phyloP scores from a whole-genome alignment of 768 basidiomycete species.

The Amylocystis lapponica region DNA sequence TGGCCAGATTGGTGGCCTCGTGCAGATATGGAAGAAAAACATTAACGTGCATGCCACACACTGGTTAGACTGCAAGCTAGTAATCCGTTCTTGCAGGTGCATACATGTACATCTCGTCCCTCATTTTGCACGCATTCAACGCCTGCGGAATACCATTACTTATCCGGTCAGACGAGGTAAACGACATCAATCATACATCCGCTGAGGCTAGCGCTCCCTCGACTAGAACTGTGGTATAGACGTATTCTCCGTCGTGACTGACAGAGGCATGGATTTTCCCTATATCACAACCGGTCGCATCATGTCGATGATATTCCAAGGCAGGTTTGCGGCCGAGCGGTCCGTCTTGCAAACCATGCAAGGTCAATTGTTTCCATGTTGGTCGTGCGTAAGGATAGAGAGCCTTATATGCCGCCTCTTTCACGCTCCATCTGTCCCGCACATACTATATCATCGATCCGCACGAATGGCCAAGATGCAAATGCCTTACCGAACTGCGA shows the following conservation, averaged over 20 bases:
- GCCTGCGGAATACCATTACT: too few species aligned
- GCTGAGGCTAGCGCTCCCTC: too few species aligned
- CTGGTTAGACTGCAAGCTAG: too few species aligned
- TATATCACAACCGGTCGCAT: constrained; percentile 15
- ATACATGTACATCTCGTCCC: too few species aligned
- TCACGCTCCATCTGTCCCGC: constrained; percentile 64
- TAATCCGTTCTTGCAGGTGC: too few species aligned
- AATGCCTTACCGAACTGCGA: constrained; percentile 66
- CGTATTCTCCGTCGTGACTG: constrained; percentile 79
- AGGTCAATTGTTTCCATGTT: constrained; percentile 67
- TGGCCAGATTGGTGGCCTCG: constrained; percentile 53
- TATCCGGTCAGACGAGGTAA: too few species aligned
- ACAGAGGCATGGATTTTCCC: constrained; percentile 60
- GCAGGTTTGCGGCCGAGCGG: constrained; percentile 40
- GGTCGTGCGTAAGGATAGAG: constrained; percentile 56
- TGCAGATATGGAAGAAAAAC: not conserved
- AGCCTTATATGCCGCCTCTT: constrained; percentile 87
- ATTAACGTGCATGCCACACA: too few species aligned
- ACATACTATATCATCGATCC: not conserved
- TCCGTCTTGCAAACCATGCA: constrained; percentile 26
- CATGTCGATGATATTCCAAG: constrained; percentile 25
- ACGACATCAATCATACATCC: too few species aligned
- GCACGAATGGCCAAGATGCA: not conserved
- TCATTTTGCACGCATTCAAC: too few species aligned
- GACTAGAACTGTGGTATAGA: constrained; percentile 61